Evolutionary conservation across 2,329 filamentous ascomycete species (phyloP).

Genomic region (Cladophialophora psammophila): DNA sequence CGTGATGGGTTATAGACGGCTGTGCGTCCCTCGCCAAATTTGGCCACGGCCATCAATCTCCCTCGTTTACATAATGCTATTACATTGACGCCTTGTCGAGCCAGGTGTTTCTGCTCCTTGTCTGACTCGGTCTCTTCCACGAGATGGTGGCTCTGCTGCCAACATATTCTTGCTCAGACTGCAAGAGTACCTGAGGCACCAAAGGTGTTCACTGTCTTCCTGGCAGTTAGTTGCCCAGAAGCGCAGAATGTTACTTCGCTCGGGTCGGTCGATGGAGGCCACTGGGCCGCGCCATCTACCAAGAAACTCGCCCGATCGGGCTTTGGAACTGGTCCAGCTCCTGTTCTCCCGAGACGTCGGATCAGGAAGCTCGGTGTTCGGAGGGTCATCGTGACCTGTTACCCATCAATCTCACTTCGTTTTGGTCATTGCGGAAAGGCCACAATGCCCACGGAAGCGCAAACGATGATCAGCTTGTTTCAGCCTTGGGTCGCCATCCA

Average conservation of each 20-base stretch:
- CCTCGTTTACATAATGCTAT: not conserved
- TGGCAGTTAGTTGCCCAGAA: too few relatives aligned
- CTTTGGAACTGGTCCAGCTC: not conserved
- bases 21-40: not conserved
- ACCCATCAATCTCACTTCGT: not conserved
- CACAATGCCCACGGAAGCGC: not conserved
- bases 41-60: not conserved
- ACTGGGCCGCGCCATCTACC: conserved; percentile 1
- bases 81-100: not conserved
- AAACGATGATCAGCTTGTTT: conserved; percentile 4
- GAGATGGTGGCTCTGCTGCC: too few relatives aligned
- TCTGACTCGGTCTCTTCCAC: not conserved
- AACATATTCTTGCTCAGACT: too few relatives aligned
- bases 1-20: not conserved
- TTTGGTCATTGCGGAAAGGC: not conserved
- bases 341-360: conserved; percentile 9
- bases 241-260: too few relatives aligned
- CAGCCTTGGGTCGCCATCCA: conserved; percentile 16
- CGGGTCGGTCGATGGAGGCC: too few relatives aligned
- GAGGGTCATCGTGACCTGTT: not conserved
- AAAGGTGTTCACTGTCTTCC: too few relatives aligned
- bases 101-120: not conserved
- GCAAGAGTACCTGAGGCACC: too few relatives aligned
- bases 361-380: conserved; percentile 19
- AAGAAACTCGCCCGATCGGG: conserved; percentile 9